Conservation (phyloP, 2,329 filamentous ascomycete species). For the Diaporthe vaccinii region DNA sequence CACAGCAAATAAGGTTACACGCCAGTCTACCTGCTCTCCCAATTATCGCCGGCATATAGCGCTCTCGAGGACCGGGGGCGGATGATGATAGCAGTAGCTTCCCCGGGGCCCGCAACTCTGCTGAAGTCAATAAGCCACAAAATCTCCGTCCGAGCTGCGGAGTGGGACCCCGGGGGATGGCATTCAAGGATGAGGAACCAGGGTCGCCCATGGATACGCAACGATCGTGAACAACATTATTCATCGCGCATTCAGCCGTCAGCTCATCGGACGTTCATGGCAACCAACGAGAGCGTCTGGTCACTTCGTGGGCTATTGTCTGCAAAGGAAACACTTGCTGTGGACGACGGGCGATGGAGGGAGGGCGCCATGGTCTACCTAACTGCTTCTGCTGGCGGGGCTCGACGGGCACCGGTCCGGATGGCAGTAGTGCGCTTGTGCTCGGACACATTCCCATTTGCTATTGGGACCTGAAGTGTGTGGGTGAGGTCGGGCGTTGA, state of each 20-base stretch:
- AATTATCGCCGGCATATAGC: conserved; percentile 20
- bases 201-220: conserved; percentile 14
- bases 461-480: neutral
- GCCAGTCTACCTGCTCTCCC: conserved; percentile 8
- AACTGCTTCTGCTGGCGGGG: conserved; percentile 17
- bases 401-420: conserved; percentile 12
- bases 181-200: neutral
- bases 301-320: neutral
- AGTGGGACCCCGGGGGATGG: conserved; percentile 19
- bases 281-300: neutral
- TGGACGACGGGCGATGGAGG: neutral
- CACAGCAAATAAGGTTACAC: conserved; percentile 22
- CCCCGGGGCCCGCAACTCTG: conserved; percentile 29
- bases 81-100: conserved; percentile 1
- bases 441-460: conserved; percentile 22
- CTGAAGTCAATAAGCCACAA: conserved; percentile 16
- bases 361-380: neutral
- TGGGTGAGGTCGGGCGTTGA: conserved; percentile 26
- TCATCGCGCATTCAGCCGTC: conserved; percentile 5
- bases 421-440: conserved; percentile 2
- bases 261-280: neutral
- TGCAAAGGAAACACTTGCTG: neutral
- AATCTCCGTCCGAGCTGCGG: conserved; percentile 16
- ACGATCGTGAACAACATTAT: neutral
- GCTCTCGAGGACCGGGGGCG: neutral